Conservation (phyloP, 495 filamentous ascomycete species). For the Staphylotrichum tortipilum region DNA sequence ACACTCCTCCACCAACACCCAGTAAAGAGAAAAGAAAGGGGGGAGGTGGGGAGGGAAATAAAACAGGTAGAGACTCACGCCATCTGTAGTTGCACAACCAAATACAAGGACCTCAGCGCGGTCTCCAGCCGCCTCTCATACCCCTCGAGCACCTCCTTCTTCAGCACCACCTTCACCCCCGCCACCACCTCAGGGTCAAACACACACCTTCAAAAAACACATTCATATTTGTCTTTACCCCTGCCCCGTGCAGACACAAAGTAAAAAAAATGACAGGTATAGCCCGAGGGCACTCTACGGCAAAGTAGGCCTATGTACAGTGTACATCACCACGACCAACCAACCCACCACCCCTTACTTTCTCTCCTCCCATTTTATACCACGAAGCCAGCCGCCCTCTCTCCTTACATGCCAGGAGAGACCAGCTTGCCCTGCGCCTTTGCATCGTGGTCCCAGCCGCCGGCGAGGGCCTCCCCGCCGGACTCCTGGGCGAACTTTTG, state of each 20-base stretch:
- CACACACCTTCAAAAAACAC: background rate
- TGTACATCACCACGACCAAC: no score
- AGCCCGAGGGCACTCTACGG: background rate
- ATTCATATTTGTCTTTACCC: background rate
- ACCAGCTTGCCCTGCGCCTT: conserved; percentile 71
- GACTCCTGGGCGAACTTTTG: conserved; percentile 59
- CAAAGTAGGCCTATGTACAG: background rate
- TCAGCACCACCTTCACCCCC: conserved; percentile 20
- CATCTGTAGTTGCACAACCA: conserved; percentile 19
- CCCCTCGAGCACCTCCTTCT: conserved; percentile 16
- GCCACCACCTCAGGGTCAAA: conserved; percentile 17
- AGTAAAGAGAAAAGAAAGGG: no score
- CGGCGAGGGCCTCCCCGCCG: conserved; percentile 66
- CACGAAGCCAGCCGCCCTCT: background rate
- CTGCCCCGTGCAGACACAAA: background rate
- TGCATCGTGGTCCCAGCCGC: conserved; percentile 78
- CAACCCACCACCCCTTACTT: background rate
- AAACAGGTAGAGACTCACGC: conserved; percentile 9
- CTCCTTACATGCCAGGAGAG: conserved; percentile 69
- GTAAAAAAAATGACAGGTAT: conserved; percentile 5
- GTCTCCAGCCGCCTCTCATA: conserved; percentile 18
- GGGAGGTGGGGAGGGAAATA: no score
- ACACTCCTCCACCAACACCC: no score
- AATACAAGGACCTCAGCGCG: conserved; percentile 12
- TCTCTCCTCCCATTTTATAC: background rate